A percentile compares a stretch with the other conserved stretches of the same genome.
Conservation (phyloP, 1,284 basidiomycete genomes). For the Sporisorium graminicola region DNA sequence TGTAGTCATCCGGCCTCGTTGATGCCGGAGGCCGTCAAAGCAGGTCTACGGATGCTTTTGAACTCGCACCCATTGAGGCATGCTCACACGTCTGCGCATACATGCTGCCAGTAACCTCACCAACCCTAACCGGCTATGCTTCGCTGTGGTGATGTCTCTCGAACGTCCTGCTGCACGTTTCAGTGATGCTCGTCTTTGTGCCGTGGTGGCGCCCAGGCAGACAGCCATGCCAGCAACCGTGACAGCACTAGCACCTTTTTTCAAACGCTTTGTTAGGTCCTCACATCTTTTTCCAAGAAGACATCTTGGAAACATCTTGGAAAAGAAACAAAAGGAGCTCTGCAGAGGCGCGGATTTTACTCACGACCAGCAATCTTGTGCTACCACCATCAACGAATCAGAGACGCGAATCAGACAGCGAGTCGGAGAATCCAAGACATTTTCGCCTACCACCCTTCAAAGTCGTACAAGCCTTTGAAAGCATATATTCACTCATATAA, state of each 20-base stretch:
- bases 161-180: not conserved
- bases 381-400: not conserved
- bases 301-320: too few relatives aligned
- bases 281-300: too few relatives aligned
- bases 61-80: too few relatives aligned
- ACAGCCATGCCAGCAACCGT: too few relatives aligned
- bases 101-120: not conserved
- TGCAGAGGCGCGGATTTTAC: too few relatives aligned
- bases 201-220: too few relatives aligned
- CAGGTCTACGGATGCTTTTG: too few relatives aligned
- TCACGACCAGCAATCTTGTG: not conserved
- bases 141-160: not conserved
- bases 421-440: not conserved
- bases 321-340: too few relatives aligned
- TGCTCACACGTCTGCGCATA: not conserved
- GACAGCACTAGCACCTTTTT: too few relatives aligned
- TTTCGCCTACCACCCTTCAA: constrained; percentile 3
- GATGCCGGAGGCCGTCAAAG: not conserved
- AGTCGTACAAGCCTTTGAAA: not conserved
- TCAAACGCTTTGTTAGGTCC: too few relatives aligned
- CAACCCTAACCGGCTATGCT: not conserved
- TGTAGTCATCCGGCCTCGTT: not conserved
- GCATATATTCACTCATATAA: not conserved
- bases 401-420: too few relatives aligned
- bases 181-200: too few relatives aligned